A percentile compares a stretch with the other conserved stretches of the same genome.
Evolutionary conservation across 768 basidiomycete genomes (phyloP).

Genomic region (Omphalotus guepiniiformis): DNA sequence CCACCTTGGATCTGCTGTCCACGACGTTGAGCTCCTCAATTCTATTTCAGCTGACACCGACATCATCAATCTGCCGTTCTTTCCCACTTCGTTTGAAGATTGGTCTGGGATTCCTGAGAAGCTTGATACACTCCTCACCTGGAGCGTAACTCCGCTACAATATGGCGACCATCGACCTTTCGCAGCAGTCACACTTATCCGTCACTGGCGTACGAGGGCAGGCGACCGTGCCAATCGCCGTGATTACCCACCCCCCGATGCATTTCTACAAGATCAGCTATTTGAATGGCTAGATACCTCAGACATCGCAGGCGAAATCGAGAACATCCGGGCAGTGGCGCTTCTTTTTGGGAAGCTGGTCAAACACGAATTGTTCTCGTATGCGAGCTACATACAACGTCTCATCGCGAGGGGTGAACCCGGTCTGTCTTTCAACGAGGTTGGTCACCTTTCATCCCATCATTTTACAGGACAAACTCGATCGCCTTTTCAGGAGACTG

Average conservation of each 20-base stretch:
- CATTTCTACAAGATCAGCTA: constrained; percentile 67
- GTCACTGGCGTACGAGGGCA: constrained; percentile 55
- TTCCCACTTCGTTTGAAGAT: constrained; percentile 40
- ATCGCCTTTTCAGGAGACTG: constrained; percentile 27
- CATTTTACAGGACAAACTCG: background rate
- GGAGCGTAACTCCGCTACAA: constrained; percentile 77
- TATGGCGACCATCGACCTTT: constrained; percentile 80
- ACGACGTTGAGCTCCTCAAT: constrained; percentile 60
- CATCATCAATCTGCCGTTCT: constrained; percentile 54
- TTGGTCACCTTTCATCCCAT: constrained; percentile 23
- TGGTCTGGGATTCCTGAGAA: constrained; percentile 54
- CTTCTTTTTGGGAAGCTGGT: constrained; percentile 70
- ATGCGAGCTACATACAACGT: constrained; percentile 70
- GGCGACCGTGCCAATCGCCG: constrained; percentile 61
- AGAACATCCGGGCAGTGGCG: constrained; percentile 57
- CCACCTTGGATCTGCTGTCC: constrained; percentile 55
- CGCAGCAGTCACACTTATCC: constrained; percentile 67
- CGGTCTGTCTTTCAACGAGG: constrained; percentile 52
- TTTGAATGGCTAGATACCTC: constrained; percentile 80
- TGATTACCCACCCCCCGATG: constrained; percentile 54
- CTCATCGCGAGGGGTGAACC: constrained; percentile 76
- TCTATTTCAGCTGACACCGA: constrained; percentile 67
- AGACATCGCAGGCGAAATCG: constrained; percentile 51
- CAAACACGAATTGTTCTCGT: constrained; percentile 67
- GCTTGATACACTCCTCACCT: constrained; percentile 70